Evolutionary conservation across 108 stramenopile species (phyloP).

Genomic region (Chaetoceros tenuissimus): DNA sequence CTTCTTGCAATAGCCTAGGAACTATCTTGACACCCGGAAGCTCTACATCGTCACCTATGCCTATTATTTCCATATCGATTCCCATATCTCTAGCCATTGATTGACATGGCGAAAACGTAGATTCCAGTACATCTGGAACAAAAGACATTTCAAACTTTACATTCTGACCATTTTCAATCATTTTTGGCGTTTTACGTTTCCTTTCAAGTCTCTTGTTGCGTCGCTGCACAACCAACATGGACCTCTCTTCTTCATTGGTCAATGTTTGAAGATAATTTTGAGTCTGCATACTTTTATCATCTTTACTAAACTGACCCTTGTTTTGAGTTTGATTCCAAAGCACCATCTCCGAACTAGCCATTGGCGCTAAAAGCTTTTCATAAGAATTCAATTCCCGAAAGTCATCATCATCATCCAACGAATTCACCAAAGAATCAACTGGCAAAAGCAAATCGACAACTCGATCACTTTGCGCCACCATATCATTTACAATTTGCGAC

Average conservation of each 20-base stretch:
- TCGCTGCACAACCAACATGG: background rate
- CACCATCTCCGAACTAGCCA: background rate
- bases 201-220: background rate
- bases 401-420: conserved; percentile 7
- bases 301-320: background rate
- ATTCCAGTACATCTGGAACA: conserved; percentile 58
- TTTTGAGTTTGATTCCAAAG: background rate
- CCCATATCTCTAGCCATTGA: conserved; percentile 55
- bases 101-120: conserved; percentile 45
- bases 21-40: conserved; percentile 59
- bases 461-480: conserved; percentile 76
- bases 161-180: background rate
- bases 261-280: background rate
- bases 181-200: no score
- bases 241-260: background rate
- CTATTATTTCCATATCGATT: conserved; percentile 51
- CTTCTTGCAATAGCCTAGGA: conserved; percentile 60
- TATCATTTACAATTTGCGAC: conserved; percentile 50
- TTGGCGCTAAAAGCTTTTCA: background rate
- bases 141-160: conserved; percentile 55
- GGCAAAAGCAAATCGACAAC: conserved; percentile 69
- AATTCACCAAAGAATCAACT: conserved; percentile 57
- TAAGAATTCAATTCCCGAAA: conserved; percentile 3
- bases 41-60: conserved; percentile 39
- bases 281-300: background rate